Conservation (phyloP, 805 yeast genomes). For the Wickerhamomyces chaumierensis region DNA sequence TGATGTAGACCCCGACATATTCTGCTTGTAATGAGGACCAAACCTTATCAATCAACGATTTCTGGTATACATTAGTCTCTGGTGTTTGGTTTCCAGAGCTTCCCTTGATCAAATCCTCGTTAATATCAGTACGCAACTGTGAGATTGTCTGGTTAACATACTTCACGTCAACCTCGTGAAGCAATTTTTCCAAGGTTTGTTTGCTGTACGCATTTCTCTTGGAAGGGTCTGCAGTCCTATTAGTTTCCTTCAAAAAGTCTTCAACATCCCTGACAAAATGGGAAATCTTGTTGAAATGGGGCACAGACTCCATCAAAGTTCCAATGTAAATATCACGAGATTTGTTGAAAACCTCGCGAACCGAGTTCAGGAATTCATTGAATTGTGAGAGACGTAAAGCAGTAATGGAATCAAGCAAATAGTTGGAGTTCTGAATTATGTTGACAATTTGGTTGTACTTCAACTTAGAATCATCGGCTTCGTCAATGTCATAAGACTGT, state of each 20-base stretch:
- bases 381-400: slow-evolving; percentile 14
- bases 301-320: slow-evolving; percentile 29
- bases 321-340: slow-evolving; percentile 32
- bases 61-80: slow-evolving; percentile 30
- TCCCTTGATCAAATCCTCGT: slow-evolving; percentile 33
- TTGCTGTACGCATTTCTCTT: slow-evolving; percentile 55
- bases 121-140: slow-evolving; percentile 44
- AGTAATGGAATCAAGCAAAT: slow-evolving; percentile 32
- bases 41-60: slow-evolving; percentile 44
- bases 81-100: slow-evolving; percentile 7
- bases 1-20: slow-evolving; percentile 42
- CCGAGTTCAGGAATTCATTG: slow-evolving; percentile 7
- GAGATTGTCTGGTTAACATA: slow-evolving; percentile 46
- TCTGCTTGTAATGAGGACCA: slow-evolving; percentile 65
- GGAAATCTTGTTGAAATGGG: slow-evolving; percentile 52
- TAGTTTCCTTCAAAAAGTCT: slow-evolving; percentile 27
- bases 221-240: slow-evolving; percentile 30
- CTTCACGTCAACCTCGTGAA: slow-evolving; percentile 42
- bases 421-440: slow-evolving; percentile 41
- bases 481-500: slow-evolving; percentile 5
- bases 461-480: slow-evolving; percentile 19
- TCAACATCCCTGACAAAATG: slow-evolving; percentile 58
- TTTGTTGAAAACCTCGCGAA: slow-evolving; percentile 18
- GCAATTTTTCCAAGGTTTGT: slow-evolving; percentile 44
- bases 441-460: slow-evolving; percentile 31